Evolutionary conservation across 495 filamentous ascomycete species (phyloP).

Genomic region (Penicillium coprophilum): DNA sequence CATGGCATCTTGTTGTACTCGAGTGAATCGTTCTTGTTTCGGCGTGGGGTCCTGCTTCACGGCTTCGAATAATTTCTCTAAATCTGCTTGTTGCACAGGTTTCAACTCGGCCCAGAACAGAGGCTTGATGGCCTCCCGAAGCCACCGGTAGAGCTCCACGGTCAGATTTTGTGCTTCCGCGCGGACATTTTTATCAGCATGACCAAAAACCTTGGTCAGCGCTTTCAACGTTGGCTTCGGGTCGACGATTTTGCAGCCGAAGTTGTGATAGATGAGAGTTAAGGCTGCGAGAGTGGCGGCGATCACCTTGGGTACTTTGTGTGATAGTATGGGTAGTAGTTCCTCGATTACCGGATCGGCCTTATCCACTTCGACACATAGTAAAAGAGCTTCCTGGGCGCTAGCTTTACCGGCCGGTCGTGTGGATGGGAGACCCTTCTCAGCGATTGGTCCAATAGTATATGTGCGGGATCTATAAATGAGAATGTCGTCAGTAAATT

Average conservation of each 20-base stretch:
- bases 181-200: constrained; percentile 98
- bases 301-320: constrained; percentile 93
- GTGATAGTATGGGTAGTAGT: constrained; percentile 76
- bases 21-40: constrained; percentile 86
- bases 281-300: constrained; percentile 80
- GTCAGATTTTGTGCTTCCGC: constrained; percentile 89
- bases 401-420: constrained; percentile 85
- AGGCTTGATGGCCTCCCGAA: constrained; percentile 96
- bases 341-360: constrained; percentile 87
- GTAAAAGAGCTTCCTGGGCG: constrained; percentile 79
- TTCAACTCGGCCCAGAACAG: constrained; percentile 97
- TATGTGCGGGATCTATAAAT: constrained; percentile 64
- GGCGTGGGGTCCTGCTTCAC: constrained; percentile 84
- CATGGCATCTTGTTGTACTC: constrained; percentile 82
- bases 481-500: constrained; percentile 15
- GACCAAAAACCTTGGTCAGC: constrained; percentile 87
- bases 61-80: constrained; percentile 91
- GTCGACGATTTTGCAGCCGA: constrained; percentile 93
- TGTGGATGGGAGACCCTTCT: constrained; percentile 88
- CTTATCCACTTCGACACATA: constrained; percentile 88
- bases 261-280: constrained; percentile 83
- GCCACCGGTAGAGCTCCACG: constrained; percentile 95
- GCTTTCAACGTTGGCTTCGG: constrained; percentile 92
- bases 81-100: constrained; percentile 88
- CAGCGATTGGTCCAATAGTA: constrained; percentile 74